Base-by-base conservation (phyloP, 2,329 filamentous ascomycete genomes). In the Nannizziopsis barbatae region DNA sequence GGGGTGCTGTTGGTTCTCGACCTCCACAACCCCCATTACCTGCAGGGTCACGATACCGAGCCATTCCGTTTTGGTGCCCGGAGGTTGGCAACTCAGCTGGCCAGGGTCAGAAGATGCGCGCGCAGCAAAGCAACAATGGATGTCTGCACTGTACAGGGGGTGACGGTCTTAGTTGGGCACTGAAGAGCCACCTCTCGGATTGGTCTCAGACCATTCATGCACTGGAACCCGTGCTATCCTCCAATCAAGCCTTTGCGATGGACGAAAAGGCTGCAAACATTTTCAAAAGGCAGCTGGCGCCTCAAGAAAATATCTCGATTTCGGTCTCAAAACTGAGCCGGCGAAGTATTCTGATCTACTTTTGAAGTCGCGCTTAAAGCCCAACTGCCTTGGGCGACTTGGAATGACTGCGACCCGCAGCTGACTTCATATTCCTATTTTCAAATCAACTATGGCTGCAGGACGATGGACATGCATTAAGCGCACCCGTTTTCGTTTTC, bases 81-180 rank as follows among this genome's bases (percentile, higher is more conserved):
- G 35, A 30, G 30, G 45, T 47, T 47, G 37, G 37, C 1, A 41
- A 40, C 27, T 27, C 27, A 41, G 12, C 37, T 20, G 37, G 27
- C 36, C 37, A 41, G 45, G 45, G 45, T 47, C 45, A 47, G 45
- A 41, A 47, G 45, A 47, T 38, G 38, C 45, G 45, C 41, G 7
- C 41, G 38, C 45, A 20, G 45, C 37, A 41, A n/a, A 41, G 17
- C 38, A 41, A 17, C 30, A 41, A 45, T 38, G 22, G 27, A 18
- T 33, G 18, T 15, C 20, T 38, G 14, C 33, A 38, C 22, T 7
- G 22, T 27, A 20, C 33, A 38, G 36, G 36, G 45, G 10, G 22
- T 41, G 20, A 30, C 36, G 45, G 33, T 41, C 36, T 35, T 41
- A 27, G 45, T 47, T 47, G 45, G 45, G 45, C 45, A 47, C n/a